phyloP scores from a whole-genome alignment of 2,329 filamentous ascomycete genomes.

The Chrysosphaeria jannelii region DNA sequence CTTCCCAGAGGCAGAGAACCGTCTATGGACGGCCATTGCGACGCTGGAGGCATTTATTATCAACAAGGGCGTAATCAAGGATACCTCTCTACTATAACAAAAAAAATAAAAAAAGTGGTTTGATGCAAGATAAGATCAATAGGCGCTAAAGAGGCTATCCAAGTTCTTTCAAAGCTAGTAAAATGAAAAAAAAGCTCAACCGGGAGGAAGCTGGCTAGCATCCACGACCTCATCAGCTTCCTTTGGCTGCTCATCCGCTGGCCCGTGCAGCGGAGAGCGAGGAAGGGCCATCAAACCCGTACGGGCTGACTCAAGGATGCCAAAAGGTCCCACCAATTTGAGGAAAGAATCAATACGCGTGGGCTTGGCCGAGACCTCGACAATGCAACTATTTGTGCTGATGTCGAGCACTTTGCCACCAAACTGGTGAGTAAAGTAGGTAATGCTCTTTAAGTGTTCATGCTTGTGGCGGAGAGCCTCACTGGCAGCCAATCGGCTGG shows the following conservation, averaged over 20 bases:
- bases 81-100: too few species aligned
- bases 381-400: constrained; percentile 93
- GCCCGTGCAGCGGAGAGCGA: constrained; percentile 57
- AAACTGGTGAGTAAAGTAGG: constrained; percentile 89
- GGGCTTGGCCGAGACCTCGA: constrained; percentile 86
- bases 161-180: too few species aligned
- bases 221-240: constrained; percentile 90
- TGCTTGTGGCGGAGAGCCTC: constrained; percentile 90
- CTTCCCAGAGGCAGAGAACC: constrained; percentile 83
- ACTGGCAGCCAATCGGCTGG: constrained; percentile 54
- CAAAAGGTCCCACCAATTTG: constrained; percentile 80
- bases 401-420: constrained; percentile 94
- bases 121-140: too few species aligned
- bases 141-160: too few species aligned
- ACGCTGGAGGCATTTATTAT: constrained; percentile 71
- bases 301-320: constrained; percentile 81
- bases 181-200: constrained; percentile 31
- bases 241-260: constrained; percentile 30
- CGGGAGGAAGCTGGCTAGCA: constrained; percentile 73
- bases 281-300: constrained; percentile 94
- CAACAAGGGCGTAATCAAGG: constrained; percentile 57
- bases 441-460: constrained; percentile 87
- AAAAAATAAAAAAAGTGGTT: too few species aligned
- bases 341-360: constrained; percentile 88
- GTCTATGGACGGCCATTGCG: constrained; percentile 65